Percentiles rank a stretch among this genome's conserved stretches.
Conservation (phyloP, 805 yeast genomes). For the Ogataea dorogensis region DNA sequence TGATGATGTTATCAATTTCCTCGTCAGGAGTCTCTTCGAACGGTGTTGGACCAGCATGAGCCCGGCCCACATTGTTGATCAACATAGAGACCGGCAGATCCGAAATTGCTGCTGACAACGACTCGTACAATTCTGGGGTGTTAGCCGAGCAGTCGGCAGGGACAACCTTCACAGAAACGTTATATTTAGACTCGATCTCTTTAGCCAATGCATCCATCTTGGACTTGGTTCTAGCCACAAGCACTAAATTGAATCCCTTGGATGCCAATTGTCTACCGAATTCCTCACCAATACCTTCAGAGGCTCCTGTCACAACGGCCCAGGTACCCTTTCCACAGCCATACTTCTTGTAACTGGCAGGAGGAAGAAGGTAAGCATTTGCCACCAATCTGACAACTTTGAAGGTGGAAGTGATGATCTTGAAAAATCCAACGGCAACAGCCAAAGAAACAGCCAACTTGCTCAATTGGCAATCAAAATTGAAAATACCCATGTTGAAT, state of each 20-base stretch:
- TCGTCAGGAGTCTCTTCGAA: slow-evolving; percentile 73
- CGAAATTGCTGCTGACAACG: slow-evolving; percentile 45
- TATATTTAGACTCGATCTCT: slow-evolving; percentile 59
- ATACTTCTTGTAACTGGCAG: slow-evolving; percentile 58
- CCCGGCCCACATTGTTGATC: slow-evolving; percentile 91
- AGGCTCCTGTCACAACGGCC: slow-evolving; percentile 97
- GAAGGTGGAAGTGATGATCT: slow-evolving; percentile 50
- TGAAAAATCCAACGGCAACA: slow-evolving; percentile 61
- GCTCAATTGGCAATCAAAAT: slow-evolving; percentile 6
- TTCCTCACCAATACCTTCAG: slow-evolving; percentile 97
- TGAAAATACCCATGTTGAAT: slow-evolving; percentile 1
- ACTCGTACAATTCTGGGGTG: slow-evolving; percentile 51
- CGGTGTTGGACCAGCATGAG: slow-evolving; percentile 94
- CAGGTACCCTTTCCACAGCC: slow-evolving; percentile 76
- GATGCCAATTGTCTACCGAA: slow-evolving; percentile 82
- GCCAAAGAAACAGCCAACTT: slow-evolving; percentile 36
- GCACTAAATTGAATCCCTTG: slow-evolving; percentile 77
- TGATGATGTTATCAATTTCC: slow-evolving; percentile 78
- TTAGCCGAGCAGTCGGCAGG: slow-evolving; percentile 81
- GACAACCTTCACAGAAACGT: slow-evolving; percentile 61
- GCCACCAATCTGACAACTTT: slow-evolving; percentile 52
- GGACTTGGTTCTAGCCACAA: slow-evolving; percentile 79
- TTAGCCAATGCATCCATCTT: slow-evolving; percentile 67
- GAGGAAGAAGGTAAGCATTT: slow-evolving; percentile 64
- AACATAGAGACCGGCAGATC: slow-evolving; percentile 67